Base-by-base conservation (phyloP, 192 early-diverging fungal genomes). In the Mortierella alpina region DNA sequence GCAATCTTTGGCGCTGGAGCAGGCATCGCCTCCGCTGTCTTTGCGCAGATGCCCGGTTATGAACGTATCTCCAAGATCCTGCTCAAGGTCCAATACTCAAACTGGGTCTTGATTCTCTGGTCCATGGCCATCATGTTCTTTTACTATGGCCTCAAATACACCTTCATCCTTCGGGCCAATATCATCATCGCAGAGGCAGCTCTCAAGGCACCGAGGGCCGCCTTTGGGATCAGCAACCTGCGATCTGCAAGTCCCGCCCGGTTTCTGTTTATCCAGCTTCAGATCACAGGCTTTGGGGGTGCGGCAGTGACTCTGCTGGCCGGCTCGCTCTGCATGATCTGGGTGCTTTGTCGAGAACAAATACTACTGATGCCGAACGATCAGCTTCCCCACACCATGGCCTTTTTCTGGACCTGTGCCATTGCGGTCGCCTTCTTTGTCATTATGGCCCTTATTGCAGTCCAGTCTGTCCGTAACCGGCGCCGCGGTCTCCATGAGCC, bases 71-170 rank as follows among this genome's bases (percentile, higher is more conserved):
- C 77, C 10, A 41, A 56, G 6, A 72, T 68, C 12, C 53, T 80
- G 20, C 55, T 80, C 23, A 46, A 68, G 10, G 50, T 80, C 13
- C 70, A 80, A 42, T 80, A 80, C 54, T 66, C 70, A 1, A 80
- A 80, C 48, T 80, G 77, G 77, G 77, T 72, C 0, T 45, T 80
- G 52, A 80, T 80, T 17, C 77, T 80, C 31, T 80, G 64, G 63
- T 57, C 70, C 18, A 80, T 80, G 77, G 65, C 77, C 20, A 63
- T 72, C 51, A 72, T 80, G 77, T 80, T 80, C 60, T 80, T 80
- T 59, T 80, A 80, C 65, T 80, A 80, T 55, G 77, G 77, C 10
- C 65, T 80, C 58, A 80, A 80, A 66, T 80, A 80, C 68, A 80
- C 77, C 2, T 80, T 80, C 18, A 80, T 80, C 46, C 66, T 80